These are phyloP conservation scores for Claviceps pazoutovae DNA, from an alignment of 2,329 filamentous ascomycete species.

Conservation along the genomic window DNA sequence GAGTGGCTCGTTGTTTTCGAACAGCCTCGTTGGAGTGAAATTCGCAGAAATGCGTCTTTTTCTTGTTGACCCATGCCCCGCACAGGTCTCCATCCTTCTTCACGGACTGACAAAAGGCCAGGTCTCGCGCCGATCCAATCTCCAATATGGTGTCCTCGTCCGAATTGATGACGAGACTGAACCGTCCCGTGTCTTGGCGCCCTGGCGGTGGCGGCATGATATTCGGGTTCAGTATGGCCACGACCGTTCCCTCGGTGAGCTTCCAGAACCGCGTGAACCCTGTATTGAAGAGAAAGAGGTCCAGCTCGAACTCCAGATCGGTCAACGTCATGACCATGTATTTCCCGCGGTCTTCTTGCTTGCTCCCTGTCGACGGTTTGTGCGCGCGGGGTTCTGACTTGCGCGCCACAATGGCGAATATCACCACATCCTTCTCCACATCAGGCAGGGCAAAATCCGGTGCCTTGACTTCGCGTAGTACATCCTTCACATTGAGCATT, in stretches of 20 bases:
- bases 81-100: slow-evolving; percentile 77
- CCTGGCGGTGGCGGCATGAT: slow-evolving; percentile 77
- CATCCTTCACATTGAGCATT: slow-evolving; percentile 61
- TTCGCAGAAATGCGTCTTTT: slow-evolving; percentile 82
- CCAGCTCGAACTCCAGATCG: slow-evolving; percentile 80
- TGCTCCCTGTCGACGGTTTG: slow-evolving; percentile 28
- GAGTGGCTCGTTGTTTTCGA: slow-evolving; percentile 46
- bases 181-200: slow-evolving; percentile 64
- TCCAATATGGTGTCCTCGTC: slow-evolving; percentile 84
- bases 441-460: slow-evolving; percentile 72
- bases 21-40: slow-evolving; percentile 80
- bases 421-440: slow-evolving; percentile 75
- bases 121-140: slow-evolving; percentile 68
- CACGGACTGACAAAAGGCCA: slow-evolving; percentile 75
- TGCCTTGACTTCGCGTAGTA: slow-evolving; percentile 67
- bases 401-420: slow-evolving; percentile 74
- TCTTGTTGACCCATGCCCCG: slow-evolving; percentile 71
- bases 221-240: slow-evolving; percentile 82
- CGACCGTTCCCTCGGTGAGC: slow-evolving; percentile 74
- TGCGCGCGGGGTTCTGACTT: slow-evolving; percentile 69
- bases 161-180: slow-evolving; percentile 72
- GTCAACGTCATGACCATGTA: slow-evolving; percentile 87
- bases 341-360: slow-evolving; percentile 52
- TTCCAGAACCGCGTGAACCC: slow-evolving; percentile 93
- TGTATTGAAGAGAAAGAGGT: slow-evolving; percentile 81